Percentiles rank a stretch among this genome's conserved stretches.
Conservation (phyloP, 495 filamentous ascomycete genomes). For the Penicillium coprophilum region DNA sequence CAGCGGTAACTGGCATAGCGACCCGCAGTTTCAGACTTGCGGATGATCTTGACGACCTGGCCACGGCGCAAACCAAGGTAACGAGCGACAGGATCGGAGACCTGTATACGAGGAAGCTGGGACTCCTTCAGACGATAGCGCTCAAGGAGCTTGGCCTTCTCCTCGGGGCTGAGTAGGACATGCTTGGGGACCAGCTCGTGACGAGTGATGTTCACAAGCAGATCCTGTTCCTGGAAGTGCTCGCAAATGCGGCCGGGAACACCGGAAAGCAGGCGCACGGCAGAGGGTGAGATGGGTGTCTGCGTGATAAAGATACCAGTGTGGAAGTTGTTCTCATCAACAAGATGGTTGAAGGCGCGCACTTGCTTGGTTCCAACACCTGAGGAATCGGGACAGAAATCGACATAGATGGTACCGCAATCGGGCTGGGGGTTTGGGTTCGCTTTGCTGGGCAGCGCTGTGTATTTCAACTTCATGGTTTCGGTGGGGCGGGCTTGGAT, state of each 20-base stretch:
- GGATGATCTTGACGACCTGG: constrained; percentile 97
- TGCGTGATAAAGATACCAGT: constrained; percentile 86
- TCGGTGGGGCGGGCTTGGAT: constrained; percentile 81
- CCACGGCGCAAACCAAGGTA: constrained; percentile 90
- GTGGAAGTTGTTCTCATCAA: constrained; percentile 72
- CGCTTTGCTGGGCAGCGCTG: constrained; percentile 58
- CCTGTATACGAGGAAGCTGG: constrained; percentile 88
- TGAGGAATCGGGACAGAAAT: constrained; percentile 74
- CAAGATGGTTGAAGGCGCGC: constrained; percentile 79
- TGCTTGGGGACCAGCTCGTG: constrained; percentile 97
- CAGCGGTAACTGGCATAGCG: constrained; percentile 63
- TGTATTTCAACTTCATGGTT: constrained; percentile 81
- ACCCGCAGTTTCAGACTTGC: constrained; percentile 66
- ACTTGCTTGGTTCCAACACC: constrained; percentile 86
- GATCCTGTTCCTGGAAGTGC: constrained; percentile 90
- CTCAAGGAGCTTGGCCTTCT: constrained; percentile 79
- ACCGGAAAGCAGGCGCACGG: constrained; percentile 66
- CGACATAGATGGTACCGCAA: constrained; percentile 88
- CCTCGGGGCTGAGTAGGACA: constrained; percentile 81
- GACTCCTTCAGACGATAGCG: constrained; percentile 96
- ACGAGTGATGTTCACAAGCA: constrained; percentile 96
- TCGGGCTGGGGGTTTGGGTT: constrained; percentile 66
- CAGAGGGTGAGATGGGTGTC: constrained; percentile 77
- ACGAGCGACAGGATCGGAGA: constrained; percentile 85
- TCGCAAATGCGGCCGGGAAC: constrained; percentile 80